phyloP scores from a whole-genome alignment of 1,139 yeast genomes.

The Pichiaceae sp. region DNA sequence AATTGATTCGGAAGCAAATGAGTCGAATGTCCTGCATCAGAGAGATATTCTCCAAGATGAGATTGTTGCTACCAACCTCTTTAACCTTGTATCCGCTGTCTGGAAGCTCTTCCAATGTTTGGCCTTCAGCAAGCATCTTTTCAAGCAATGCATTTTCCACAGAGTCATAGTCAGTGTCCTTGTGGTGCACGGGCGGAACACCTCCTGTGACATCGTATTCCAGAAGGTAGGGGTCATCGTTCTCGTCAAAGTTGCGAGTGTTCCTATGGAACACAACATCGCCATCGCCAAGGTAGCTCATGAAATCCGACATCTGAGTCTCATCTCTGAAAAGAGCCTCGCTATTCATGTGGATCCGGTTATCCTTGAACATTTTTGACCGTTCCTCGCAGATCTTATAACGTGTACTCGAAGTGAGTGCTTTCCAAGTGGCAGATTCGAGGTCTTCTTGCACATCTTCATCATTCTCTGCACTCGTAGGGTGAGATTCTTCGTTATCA shows the following conservation, averaged over 20 bases:
- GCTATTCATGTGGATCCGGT: slow-evolving; percentile 53
- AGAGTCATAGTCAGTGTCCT: slow-evolving; percentile 42
- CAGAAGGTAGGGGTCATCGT: slow-evolving; percentile 60
- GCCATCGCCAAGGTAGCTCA: slow-evolving; percentile 31
- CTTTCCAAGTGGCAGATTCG: slow-evolving; percentile 75
- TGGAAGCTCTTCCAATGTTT: slow-evolving; percentile 26
- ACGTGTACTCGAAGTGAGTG: slow-evolving; percentile 68
- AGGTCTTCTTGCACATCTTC: slow-evolving; percentile 54
- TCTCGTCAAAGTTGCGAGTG: slow-evolving; percentile 39
- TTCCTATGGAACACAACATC: slow-evolving; percentile 25
- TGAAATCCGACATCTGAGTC: slow-evolving; percentile 49
- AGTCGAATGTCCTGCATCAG: slow-evolving; percentile 84
- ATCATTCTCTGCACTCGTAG: slow-evolving; percentile 36
- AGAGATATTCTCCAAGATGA: slow-evolving; percentile 56
- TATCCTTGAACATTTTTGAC: slow-evolving; percentile 53
- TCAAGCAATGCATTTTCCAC: slow-evolving; percentile 39
- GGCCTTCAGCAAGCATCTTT: slow-evolving; percentile 20
- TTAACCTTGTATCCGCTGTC: slow-evolving; percentile 31
- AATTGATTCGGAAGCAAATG: slow-evolving; percentile 79
- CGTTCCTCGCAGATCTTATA: slow-evolving; percentile 69
- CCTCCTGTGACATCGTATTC: slow-evolving; percentile 85
- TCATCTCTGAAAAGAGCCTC: slow-evolving; percentile 61
- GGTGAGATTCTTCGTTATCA: slow-evolving; percentile 1
- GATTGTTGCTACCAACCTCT: slow-evolving; percentile 51
- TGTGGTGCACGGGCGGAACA: slow-evolving; percentile 55